Percentiles rank a stretch among this genome's conserved stretches.
phyloP scores from a whole-genome alignment of 805 yeast species.

The Grigorovia transvaalensis region DNA sequence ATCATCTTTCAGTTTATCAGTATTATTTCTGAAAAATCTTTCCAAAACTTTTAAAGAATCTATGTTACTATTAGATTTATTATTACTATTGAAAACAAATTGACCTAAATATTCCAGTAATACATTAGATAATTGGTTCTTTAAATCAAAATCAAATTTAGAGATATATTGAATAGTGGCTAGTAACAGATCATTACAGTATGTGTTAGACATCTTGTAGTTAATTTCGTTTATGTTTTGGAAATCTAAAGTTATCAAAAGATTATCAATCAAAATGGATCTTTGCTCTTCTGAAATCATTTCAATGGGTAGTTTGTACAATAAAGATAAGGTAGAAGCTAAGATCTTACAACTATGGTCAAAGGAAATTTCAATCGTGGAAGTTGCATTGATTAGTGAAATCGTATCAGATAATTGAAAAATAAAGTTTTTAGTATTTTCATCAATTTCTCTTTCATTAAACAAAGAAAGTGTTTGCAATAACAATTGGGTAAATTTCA shows the following conservation, averaged over 20 bases:
- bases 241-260: conserved; percentile 17
- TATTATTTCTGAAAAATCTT: conserved; percentile 12
- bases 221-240: conserved; percentile 9
- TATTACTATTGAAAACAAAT: conserved; percentile 10
- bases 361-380: conserved; percentile 17
- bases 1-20: conserved; percentile 3
- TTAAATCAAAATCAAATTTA: neutral
- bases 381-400: conserved; percentile 15
- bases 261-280: conserved; percentile 9
- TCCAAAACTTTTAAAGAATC: conserved; percentile 13
- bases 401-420: conserved; percentile 11
- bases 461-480: conserved; percentile 11
- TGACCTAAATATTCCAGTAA: conserved; percentile 6
- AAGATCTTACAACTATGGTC: conserved; percentile 18
- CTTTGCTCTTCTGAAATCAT: conserved; percentile 1
- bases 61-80: neutral
- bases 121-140: neutral
- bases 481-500: conserved; percentile 30
- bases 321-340: conserved; percentile 11
- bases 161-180: conserved; percentile 15
- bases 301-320: neutral
- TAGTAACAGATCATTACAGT: conserved; percentile 14
- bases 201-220: conserved; percentile 13
- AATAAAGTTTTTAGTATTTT: conserved; percentile 7
- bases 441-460: neutral